Percentiles rank a stretch among this genome's conserved stretches.
Evolutionary conservation across 1,284 basidiomycete genomes (phyloP).

Genomic region (Waitea zeae): DNA sequence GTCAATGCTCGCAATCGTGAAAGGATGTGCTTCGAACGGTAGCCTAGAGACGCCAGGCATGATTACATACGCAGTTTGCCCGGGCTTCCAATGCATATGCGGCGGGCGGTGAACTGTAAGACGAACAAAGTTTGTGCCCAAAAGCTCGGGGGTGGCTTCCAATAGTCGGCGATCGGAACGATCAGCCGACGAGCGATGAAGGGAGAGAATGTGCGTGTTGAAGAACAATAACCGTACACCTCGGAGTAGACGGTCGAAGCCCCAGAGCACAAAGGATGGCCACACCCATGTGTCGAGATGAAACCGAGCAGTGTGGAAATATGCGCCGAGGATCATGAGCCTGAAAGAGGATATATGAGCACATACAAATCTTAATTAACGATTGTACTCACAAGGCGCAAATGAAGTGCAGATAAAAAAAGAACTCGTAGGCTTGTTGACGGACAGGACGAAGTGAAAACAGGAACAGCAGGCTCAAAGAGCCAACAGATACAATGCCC

Average conservation of each 20-base stretch:
- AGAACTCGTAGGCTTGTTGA: conserved; percentile 25
- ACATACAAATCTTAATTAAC: not conserved
- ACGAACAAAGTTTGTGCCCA: conserved; percentile 32
- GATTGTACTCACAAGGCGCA: conserved; percentile 18
- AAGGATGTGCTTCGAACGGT: conserved; percentile 33
- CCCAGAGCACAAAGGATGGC: conserved; percentile 50
- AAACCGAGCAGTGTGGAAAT: conserved; percentile 18
- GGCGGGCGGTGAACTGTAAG: conserved; percentile 26
- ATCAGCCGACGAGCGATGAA: conserved; percentile 7
- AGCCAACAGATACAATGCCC: conserved; percentile 20
- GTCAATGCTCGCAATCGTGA: conserved; percentile 32
- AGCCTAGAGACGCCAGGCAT: conserved; percentile 23
- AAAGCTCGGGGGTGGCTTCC: conserved; percentile 24
- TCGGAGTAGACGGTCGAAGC: conserved; percentile 38
- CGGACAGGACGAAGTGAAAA: conserved; percentile 27
- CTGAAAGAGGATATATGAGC: conserved; percentile 11
- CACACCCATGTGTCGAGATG: conserved; percentile 23
- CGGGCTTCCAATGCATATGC: conserved; percentile 27
- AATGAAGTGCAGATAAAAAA: conserved; percentile 23
- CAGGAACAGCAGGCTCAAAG: conserved; percentile 20
- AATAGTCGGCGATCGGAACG: too few species aligned
- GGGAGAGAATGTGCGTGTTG: conserved; percentile 25
- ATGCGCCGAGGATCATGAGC: conserved; percentile 21
- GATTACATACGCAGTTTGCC: conserved; percentile 31
- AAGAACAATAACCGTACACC: conserved; percentile 27